phyloP scores from a whole-genome alignment of 192 early-diverging fungal genomes.

The Backusella morwellensis region DNA sequence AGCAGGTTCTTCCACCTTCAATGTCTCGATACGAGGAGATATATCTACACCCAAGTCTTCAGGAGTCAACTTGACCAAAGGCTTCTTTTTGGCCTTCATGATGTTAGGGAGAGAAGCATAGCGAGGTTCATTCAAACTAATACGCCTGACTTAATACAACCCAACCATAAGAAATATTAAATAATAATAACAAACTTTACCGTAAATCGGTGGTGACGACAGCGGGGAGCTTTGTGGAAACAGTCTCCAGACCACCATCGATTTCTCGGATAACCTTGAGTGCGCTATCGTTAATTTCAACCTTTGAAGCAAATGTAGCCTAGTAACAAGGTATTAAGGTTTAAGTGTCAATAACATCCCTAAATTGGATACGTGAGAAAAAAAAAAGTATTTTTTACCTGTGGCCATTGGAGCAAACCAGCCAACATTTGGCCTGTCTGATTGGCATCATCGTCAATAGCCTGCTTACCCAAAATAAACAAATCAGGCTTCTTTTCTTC shows the following conservation, averaged over 20 bases:
- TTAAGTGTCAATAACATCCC: neutral
- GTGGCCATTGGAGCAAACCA: conserved; percentile 90
- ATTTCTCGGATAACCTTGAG: conserved; percentile 93
- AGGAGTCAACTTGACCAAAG: conserved; percentile 75
- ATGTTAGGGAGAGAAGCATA: conserved; percentile 96
- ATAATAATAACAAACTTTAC: conserved; percentile 30
- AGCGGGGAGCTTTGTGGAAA: conserved; percentile 82
- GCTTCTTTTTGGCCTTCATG: conserved; percentile 99
- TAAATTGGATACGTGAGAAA: conserved; percentile 10
- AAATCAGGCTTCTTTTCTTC: conserved; percentile 81
- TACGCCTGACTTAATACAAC: neutral
- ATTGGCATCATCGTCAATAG: conserved; percentile 96
- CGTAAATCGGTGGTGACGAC: conserved; percentile 94
- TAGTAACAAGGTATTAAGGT: conserved; percentile 34
- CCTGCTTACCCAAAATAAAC: conserved; percentile 97
- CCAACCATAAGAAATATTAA: neutral
- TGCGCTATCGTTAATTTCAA: conserved; percentile 68
- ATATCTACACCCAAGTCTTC: conserved; percentile 85
- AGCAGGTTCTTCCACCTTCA: conserved; percentile 91
- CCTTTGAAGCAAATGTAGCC: conserved; percentile 96
- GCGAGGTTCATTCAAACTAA: conserved; percentile 88
- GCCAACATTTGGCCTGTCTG: conserved; percentile 99
- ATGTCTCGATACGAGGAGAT: conserved; percentile 75
- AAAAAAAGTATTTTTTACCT: conserved; percentile 47
- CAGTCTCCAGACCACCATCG: conserved; percentile 95